These are phyloP conservation scores for Chlamydomonas applanata DNA, from an alignment of 139 green algal genomes.

Conservation along the genomic window DNA sequence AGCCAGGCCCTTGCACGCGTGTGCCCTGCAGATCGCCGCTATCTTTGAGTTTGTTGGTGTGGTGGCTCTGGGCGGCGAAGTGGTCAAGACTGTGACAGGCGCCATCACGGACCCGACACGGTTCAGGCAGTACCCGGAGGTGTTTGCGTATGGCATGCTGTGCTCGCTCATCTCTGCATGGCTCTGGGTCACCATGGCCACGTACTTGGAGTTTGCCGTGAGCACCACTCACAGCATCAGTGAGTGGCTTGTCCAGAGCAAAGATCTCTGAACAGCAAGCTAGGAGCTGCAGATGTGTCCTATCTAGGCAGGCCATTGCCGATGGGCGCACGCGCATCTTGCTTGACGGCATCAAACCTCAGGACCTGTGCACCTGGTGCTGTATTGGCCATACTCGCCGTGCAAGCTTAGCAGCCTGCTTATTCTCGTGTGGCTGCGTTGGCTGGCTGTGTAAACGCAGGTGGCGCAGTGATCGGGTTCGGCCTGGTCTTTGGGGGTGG, in stretches of 20 bases:
- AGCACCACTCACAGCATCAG: conserved; percentile 55
- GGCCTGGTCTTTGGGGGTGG: conserved; percentile 38
- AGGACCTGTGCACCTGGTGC: neutral
- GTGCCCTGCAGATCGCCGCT: conserved; percentile 17
- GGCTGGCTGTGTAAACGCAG: too few relatives aligned
- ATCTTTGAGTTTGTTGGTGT: conserved; percentile 52
- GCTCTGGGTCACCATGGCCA: conserved; percentile 41
- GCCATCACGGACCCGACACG: conserved; percentile 9
- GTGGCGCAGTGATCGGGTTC: conserved; percentile 47
- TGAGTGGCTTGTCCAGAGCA: neutral
- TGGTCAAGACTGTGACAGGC: conserved; percentile 34
- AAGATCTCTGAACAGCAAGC: too few relatives aligned
- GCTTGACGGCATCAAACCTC: too few relatives aligned
- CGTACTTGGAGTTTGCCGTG: conserved; percentile 42
- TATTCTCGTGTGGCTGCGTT: too few relatives aligned
- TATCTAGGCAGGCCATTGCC: too few relatives aligned
- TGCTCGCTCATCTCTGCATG: conserved; percentile 31
- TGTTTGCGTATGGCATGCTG: conserved; percentile 47
- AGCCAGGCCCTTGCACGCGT: too few relatives aligned
- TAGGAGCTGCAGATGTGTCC: too few relatives aligned
- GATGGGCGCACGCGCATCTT: too few relatives aligned
- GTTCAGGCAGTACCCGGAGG: conserved; percentile 10
- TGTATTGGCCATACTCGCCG: neutral
- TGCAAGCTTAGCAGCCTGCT: too few relatives aligned
- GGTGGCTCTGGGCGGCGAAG: conserved; percentile 31